Conservation (phyloP, 345 rosid genomes). For the Dipteronia dyeriana region DNA sequence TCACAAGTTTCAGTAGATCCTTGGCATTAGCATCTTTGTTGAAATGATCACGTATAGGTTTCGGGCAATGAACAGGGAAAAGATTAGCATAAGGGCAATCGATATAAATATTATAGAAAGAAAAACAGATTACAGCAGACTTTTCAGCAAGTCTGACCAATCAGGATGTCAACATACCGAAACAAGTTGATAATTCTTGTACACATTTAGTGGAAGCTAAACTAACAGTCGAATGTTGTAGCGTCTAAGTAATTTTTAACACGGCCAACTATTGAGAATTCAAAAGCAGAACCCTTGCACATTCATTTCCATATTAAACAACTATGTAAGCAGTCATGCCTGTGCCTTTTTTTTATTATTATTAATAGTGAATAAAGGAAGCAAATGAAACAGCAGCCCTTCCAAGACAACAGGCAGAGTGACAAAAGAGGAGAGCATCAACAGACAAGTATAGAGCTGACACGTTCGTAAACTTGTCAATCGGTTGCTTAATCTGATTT, state of each 20-base stretch:
- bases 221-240: background rate
- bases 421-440: background rate
- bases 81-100: background rate
- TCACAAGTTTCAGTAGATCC: constrained; percentile 69
- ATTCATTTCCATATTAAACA: background rate
- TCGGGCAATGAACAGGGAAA: constrained; percentile 11
- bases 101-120: background rate
- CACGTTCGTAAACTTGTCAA: background rate
- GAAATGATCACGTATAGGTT: constrained; percentile 91
- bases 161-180: background rate
- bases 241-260: background rate
- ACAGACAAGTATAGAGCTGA: background rate
- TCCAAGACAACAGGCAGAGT: background rate
- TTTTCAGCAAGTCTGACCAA: background rate
- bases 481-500: background rate
- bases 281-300: background rate
- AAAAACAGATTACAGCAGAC: background rate
- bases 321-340: background rate
- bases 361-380: too few relatives aligned
- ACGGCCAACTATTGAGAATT: background rate
- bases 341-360: background rate
- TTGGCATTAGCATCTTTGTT: constrained; percentile 53
- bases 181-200: background rate
- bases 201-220: background rate
- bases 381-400: background rate